phyloP scores from a whole-genome alignment of 768 basidiomycete species.

The Pholiota conissans region DNA sequence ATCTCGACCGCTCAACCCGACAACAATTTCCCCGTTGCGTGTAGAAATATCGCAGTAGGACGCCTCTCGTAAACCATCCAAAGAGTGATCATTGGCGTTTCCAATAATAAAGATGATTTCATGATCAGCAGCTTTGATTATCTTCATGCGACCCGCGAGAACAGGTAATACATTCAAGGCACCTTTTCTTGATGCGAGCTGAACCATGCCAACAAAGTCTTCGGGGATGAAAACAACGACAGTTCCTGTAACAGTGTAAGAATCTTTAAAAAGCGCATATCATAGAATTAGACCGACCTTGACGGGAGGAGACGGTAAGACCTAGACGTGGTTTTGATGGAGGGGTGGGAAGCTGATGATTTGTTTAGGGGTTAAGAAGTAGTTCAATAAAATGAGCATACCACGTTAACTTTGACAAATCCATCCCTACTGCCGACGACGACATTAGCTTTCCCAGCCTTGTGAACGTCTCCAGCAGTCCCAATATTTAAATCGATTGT shows the following conservation, averaged over 20 bases:
- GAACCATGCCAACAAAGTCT: conserved; percentile 37
- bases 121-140: conserved; percentile 32
- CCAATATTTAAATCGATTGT: conserved; percentile 36
- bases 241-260: conserved; percentile 25
- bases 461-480: conserved; percentile 33
- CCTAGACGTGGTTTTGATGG: conserved; percentile 35
- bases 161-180: conserved; percentile 34
- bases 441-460: conserved; percentile 33
- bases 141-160: conserved; percentile 27
- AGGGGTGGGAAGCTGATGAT: conserved; percentile 30
- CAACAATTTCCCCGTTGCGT: conserved; percentile 36
- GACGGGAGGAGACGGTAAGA: conserved; percentile 33
- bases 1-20: conserved; percentile 45
- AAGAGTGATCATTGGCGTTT: conserved; percentile 15
- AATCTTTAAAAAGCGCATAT: background rate
- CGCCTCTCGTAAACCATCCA: conserved; percentile 21
- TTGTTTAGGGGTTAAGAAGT: background rate
- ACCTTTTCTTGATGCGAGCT: conserved; percentile 32
- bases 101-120: conserved; percentile 41
- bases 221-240: conserved; percentile 34
- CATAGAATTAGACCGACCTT: conserved; percentile 24
- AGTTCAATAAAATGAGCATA: conserved; percentile 16
- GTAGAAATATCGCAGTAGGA: conserved; percentile 41
- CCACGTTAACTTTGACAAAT: conserved; percentile 40
- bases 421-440: conserved; percentile 36